Percentiles rank a stretch among this genome's conserved stretches.
These are phyloP conservation scores for Garcia nutans DNA, from an alignment of 345 rosid species.

Conservation along the genomic window DNA sequence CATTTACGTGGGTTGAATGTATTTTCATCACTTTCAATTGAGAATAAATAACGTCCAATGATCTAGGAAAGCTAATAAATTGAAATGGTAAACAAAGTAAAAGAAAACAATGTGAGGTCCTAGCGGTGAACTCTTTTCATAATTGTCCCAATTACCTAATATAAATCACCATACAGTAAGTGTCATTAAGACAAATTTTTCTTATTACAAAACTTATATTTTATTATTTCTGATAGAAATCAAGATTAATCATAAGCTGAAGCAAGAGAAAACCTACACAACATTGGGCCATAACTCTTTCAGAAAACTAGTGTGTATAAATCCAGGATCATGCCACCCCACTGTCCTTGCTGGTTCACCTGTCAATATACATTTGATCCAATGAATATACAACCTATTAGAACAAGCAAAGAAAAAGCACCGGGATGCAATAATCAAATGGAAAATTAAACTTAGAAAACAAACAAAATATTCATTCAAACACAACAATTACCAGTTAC, in stretches of 20 bases:
- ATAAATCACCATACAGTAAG: background rate
- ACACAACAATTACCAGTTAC: too few relatives aligned
- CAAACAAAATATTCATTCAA: background rate
- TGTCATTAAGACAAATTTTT: background rate
- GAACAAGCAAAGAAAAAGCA: too few relatives aligned
- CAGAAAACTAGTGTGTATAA: slow-evolving; percentile 64
- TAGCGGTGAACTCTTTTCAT: background rate
- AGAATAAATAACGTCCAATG: too few relatives aligned
- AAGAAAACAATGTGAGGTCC: too few relatives aligned
- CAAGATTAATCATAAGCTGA: background rate
- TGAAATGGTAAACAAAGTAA: background rate
- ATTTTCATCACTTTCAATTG: too few relatives aligned
- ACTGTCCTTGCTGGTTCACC: slow-evolving; percentile 68
- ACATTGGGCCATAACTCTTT: slow-evolving; percentile 65
- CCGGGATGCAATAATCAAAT: too few relatives aligned
- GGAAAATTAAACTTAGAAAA: background rate
- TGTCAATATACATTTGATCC: slow-evolving; percentile 8
- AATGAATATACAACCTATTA: background rate
- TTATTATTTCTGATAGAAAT: background rate
- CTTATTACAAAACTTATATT: background rate
- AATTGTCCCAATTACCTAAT: background rate
- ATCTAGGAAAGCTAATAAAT: too few relatives aligned
- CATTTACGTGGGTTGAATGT: too few relatives aligned
- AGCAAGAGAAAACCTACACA: slow-evolving; percentile 36
- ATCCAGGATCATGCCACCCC: slow-evolving; percentile 88